A percentile compares a stretch with the other conserved stretches of the same genome.
phyloP scores from a whole-genome alignment of 169 alveolate species.

The Eimeria mitis region DNA sequence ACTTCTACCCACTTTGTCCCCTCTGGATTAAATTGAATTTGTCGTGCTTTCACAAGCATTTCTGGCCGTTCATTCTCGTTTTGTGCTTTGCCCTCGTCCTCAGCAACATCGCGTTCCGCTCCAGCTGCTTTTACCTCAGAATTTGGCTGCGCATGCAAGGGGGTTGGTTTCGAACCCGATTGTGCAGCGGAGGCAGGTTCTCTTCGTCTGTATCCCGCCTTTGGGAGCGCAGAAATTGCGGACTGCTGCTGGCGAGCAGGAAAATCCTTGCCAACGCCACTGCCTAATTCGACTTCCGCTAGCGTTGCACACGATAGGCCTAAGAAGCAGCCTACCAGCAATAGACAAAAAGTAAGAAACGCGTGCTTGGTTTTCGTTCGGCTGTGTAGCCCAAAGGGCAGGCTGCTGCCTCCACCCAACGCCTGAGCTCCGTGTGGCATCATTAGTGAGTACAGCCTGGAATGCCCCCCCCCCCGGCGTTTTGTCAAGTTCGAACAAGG shows the following conservation, averaged over 20 bases:
- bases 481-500: not conserved
- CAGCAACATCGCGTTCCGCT: not conserved
- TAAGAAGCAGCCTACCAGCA: slow-evolving; percentile 13
- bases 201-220: not conserved
- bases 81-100: slow-evolving; percentile 10
- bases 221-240: not conserved
- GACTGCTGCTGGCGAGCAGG: not conserved
- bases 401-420: not conserved
- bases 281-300: not conserved
- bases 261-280: not conserved
- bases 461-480: not conserved
- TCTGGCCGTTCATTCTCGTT: not conserved
- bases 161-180: not conserved
- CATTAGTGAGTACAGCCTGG: not conserved
- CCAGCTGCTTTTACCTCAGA: not conserved
- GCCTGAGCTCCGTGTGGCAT: not conserved
- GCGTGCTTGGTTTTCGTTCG: not conserved
- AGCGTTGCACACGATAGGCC: not conserved
- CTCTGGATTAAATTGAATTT: not conserved
- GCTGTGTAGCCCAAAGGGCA: not conserved
- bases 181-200: not conserved
- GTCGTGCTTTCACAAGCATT: slow-evolving; percentile 17
- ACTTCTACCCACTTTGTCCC: slow-evolving; percentile 64
- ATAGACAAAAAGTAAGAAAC: not conserved
- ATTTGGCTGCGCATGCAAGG: not conserved